Percentiles rank a stretch among this genome's conserved stretches.
These are phyloP conservation scores for Ogataea kodamae DNA, from an alignment of 805 yeast species.

Conservation along the genomic window DNA sequence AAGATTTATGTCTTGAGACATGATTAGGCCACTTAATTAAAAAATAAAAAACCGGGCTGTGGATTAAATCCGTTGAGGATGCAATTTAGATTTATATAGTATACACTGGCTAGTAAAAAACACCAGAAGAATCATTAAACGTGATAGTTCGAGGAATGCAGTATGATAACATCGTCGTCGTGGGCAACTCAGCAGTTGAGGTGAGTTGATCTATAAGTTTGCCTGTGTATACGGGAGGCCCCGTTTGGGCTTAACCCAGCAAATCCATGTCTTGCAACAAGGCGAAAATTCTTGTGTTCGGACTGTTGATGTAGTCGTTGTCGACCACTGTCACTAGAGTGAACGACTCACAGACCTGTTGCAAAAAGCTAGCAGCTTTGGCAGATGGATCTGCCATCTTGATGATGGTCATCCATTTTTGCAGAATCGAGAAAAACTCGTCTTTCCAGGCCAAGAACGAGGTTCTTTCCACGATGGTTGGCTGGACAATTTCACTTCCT, in stretches of 20 bases:
- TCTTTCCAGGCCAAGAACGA: slow-evolving; percentile 97
- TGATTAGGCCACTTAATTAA: slow-evolving; percentile 10
- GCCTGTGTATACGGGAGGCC: slow-evolving; percentile 12
- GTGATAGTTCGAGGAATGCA: slow-evolving; percentile 5
- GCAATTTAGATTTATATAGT: slow-evolving; percentile 12
- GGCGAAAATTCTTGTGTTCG: slow-evolving; percentile 54
- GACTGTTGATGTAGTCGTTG: slow-evolving; percentile 60
- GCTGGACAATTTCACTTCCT: slow-evolving; percentile 90
- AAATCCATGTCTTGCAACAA: slow-evolving; percentile 39
- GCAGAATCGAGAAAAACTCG: slow-evolving; percentile 79
- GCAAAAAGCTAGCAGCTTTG: slow-evolving; percentile 40
- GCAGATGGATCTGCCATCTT: slow-evolving; percentile 29
- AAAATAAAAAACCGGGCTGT: slow-evolving; percentile 2
- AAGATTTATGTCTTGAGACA: slow-evolving; percentile 15
- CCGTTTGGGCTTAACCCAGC: slow-evolving; percentile 1
- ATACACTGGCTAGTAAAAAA: slow-evolving; percentile 8
- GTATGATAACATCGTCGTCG: slow-evolving; percentile 6
- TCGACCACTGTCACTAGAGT: slow-evolving; percentile 86
- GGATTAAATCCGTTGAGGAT: slow-evolving; percentile 27
- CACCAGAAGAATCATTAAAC: slow-evolving; percentile 9
- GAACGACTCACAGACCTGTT: slow-evolving; percentile 51
- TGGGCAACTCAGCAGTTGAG: slow-evolving; percentile 12
- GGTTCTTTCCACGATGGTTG: slow-evolving; percentile 89
- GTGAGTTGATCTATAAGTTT: slow-evolving; percentile 10
- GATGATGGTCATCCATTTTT: slow-evolving; percentile 61